These are phyloP conservation scores for Rhazya stricta DNA, from an alignment of 257 asterid species.

Conservation along the genomic window DNA sequence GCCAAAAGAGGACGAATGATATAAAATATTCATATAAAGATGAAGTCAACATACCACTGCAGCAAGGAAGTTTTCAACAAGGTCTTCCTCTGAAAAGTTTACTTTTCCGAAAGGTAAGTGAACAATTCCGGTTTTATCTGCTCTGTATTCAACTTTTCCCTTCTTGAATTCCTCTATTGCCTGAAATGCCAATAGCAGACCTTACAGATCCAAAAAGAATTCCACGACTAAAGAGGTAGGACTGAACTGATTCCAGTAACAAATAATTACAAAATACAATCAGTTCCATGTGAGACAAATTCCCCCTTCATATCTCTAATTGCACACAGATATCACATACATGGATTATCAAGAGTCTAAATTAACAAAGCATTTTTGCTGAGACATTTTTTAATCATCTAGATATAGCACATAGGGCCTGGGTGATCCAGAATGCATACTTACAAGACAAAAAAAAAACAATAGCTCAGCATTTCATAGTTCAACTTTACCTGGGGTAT, in stretches of 20 bases:
- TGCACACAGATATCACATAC: neutral
- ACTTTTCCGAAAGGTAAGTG: constrained; percentile 93
- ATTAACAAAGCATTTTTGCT: neutral
- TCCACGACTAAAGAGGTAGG: neutral
- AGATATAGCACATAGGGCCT: neutral
- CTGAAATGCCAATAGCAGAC: constrained; percentile 34
- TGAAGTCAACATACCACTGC: constrained; percentile 52
- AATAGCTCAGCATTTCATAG: neutral
- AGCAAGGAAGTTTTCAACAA: constrained; percentile 67
- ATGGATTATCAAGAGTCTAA: neutral
- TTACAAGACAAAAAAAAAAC: neutral
- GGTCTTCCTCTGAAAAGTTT: constrained; percentile 87
- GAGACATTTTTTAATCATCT: neutral
- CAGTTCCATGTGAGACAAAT: neutral
- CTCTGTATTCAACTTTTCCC: constrained; percentile 95
- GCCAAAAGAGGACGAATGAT: neutral
- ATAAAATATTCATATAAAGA: neutral
- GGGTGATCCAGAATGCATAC: neutral
- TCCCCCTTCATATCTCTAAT: neutral
- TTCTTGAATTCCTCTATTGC: constrained; percentile 92
- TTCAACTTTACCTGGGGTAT: constrained; percentile 73
- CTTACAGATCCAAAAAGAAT: neutral
- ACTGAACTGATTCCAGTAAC: neutral
- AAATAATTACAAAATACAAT: neutral
- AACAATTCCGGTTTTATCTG: constrained; percentile 98